Evolutionary conservation across 495 filamentous ascomycete species (phyloP), one percentile per base, ranked within the genome.

Genomic region (Rhizodiscina lignyota): DNA sequence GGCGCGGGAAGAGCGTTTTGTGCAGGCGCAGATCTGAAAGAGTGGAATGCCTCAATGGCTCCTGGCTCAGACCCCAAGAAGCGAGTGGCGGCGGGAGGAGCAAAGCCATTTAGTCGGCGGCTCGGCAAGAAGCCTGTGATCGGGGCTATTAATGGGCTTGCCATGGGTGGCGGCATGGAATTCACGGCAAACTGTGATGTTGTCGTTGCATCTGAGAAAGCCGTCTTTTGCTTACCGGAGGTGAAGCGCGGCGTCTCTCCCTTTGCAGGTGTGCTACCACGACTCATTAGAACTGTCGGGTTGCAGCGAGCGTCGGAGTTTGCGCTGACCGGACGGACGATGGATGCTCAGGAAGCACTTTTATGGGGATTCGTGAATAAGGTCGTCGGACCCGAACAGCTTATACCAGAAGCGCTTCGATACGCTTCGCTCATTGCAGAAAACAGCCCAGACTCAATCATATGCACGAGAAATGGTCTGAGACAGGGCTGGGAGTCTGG

Each of bases 21-120:
- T 37, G 37, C 41, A 17, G 44, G 44, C 23, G 41, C 40, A 6
- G 44, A 47, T 30, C 36, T 47, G n/a, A 43, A 43, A 39, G 43
- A 42, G 16, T 46, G 43, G 43, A 38, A 42, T 28, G 8, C 6
- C 20, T 31, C 21, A 17, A 45, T 44, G 41, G 31, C 30, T 13
- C 28, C 16, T 26, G 29, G 32, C 18, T 21, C 34, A 4, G 34
- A 40, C 23, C 36, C 41, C 3, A 31, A 8, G 6, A 41, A 37
- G 12, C n/a, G 34, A 11, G 30, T 41, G 28, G 39, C 31, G 18
- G 37, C 38, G 21, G 27, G 33, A 22, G 36, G 36, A 1, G 27
- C 26, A 4, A 38, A 22, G 6, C 30, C 32, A 21, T 27, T 48
- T 17, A 34, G 23, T 13, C 30, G 45, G 16, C 21, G 45, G 10